phyloP scores from a whole-genome alignment of 352 stramenopile genomes.

The Globisporangium ultimum region DNA sequence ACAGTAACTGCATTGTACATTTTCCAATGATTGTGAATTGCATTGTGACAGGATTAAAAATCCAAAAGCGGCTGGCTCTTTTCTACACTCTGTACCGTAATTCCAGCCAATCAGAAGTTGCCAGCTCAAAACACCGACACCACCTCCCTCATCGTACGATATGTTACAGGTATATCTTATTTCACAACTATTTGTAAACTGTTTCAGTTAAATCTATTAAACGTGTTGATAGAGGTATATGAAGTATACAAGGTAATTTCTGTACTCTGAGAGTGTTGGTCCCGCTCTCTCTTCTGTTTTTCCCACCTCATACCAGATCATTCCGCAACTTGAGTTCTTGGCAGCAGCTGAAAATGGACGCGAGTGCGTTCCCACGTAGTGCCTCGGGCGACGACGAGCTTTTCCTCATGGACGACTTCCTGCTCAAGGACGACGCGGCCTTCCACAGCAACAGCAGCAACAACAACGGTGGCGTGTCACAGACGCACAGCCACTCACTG shows the following conservation, averaged over 20 bases:
- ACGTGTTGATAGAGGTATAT: slow-evolving; percentile 1
- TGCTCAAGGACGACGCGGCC: slow-evolving; percentile 37
- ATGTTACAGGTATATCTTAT: neutral
- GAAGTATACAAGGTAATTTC: too few relatives aligned
- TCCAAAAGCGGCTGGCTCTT: slow-evolving; percentile 5
- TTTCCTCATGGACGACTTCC: slow-evolving; percentile 49
- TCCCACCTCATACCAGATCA: neutral
- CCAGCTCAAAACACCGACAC: slow-evolving; percentile 37
- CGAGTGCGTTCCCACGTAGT: slow-evolving; percentile 1
- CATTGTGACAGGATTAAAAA: too few relatives aligned
- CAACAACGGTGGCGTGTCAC: slow-evolving; percentile 1
- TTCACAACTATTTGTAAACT: neutral
- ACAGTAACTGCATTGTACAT: neutral
- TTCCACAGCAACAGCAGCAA: slow-evolving; percentile 3
- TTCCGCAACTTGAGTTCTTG: neutral
- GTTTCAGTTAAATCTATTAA: too few relatives aligned
- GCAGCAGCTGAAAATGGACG: slow-evolving; percentile 2
- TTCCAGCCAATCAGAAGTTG: slow-evolving; percentile 49
- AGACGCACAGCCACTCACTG: slow-evolving; percentile 8
- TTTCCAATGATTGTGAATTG: too few relatives aligned
- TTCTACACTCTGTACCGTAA: slow-evolving; percentile 13
- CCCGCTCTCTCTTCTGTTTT: too few relatives aligned
- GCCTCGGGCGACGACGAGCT: slow-evolving; percentile 15
- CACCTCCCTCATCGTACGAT: neutral
- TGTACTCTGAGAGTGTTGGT: too few relatives aligned